phyloP scores from a whole-genome alignment of 2,329 filamentous ascomycete genomes.

The Zopfia rhizophila region DNA sequence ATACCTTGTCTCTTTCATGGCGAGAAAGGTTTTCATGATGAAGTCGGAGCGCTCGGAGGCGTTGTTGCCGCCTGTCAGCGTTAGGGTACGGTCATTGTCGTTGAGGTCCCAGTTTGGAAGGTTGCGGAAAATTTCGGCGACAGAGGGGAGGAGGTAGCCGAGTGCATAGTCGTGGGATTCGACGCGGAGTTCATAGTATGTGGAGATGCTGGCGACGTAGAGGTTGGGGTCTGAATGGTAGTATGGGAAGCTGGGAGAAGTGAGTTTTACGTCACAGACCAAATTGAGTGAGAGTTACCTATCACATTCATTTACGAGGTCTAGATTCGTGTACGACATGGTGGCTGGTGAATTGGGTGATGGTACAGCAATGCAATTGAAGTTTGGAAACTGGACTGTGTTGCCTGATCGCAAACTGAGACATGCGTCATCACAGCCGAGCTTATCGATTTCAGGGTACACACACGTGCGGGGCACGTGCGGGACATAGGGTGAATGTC shows the following conservation, averaged over 20 bases:
- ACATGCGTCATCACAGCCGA: too few relatives aligned
- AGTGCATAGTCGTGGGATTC: conserved; percentile 69
- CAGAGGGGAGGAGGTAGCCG: conserved; percentile 69
- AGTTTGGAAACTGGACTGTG: too few relatives aligned
- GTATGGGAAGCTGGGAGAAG: conserved; percentile 76
- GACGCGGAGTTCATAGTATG: conserved; percentile 74
- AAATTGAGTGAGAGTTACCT: conserved; percentile 47
- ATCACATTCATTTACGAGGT: conserved; percentile 68
- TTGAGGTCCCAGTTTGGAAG: conserved; percentile 72
- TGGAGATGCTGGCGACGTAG: conserved; percentile 64
- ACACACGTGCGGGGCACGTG: too few relatives aligned
- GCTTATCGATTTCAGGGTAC: too few relatives aligned
- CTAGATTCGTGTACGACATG: conserved; percentile 60
- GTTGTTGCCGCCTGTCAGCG: conserved; percentile 68
- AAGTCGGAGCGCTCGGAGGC: conserved; percentile 71
- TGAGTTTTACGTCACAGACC: conserved; percentile 8
- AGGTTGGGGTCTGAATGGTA: conserved; percentile 67
- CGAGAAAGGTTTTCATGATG: conserved; percentile 67
- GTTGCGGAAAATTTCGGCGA: conserved; percentile 67
- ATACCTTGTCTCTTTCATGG: conserved; percentile 74
- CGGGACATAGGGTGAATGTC: too few relatives aligned
- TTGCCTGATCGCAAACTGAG: too few relatives aligned
- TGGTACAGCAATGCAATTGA: too few relatives aligned
- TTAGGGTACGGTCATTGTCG: conserved; percentile 68
- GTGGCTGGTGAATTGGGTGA: conserved; percentile 8